Evolutionary conservation across 2,329 filamentous ascomycete genomes (phyloP), one percentile per base, ranked within the genome.

Genomic region (Dactylonectria estremocensis): DNA sequence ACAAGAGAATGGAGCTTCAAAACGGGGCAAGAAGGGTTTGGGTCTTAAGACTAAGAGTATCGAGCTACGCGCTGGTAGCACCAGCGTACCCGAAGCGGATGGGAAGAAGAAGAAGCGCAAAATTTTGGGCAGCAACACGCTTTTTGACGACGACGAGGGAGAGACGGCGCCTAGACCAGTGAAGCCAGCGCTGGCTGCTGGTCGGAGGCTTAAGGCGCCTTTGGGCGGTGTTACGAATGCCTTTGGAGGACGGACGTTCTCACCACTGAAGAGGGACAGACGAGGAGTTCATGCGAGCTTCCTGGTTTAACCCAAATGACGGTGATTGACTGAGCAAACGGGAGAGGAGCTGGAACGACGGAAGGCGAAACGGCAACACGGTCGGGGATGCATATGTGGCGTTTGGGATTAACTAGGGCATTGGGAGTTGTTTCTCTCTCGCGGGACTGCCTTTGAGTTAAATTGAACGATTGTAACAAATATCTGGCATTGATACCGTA

Each of bases 71-170:
- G n/a, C 65, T 56, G 53, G 62, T n/a, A 67, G 67, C 35, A 66
- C 61, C 50, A 67, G 61, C 46, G 66, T 64, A 31, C 45, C 48
- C 28, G 81, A 82, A 70, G 74, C 72, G 33, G 83, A 86, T 70
- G 82, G 80, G 7, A 88, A 85, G 79, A 91, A 89, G 77, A 94
- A 92, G 85, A 95, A 92, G 84, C 89, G 92, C 69, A 95, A 94
- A 80, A 82, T 94, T 5, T 84, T 93, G 1, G 90, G 91, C 4
- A 89, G 87, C 54, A 89, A 90, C 70, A 93, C 90, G 3, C 78
- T 96, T 6, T 94, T 95, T 66, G 91, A 92, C 9, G 91, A 91
- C 5, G 91, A 92, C 9, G 86, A 85, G 5, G 89, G 80, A 11
- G 88, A 88, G 67, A 82, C 77, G 66, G 18, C 59, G 7, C 67